Evolutionary conservation across 139 green algal species (phyloP), one percentile per base, ranked within the genome.

Genomic region (Pleodorina starrii): DNA sequence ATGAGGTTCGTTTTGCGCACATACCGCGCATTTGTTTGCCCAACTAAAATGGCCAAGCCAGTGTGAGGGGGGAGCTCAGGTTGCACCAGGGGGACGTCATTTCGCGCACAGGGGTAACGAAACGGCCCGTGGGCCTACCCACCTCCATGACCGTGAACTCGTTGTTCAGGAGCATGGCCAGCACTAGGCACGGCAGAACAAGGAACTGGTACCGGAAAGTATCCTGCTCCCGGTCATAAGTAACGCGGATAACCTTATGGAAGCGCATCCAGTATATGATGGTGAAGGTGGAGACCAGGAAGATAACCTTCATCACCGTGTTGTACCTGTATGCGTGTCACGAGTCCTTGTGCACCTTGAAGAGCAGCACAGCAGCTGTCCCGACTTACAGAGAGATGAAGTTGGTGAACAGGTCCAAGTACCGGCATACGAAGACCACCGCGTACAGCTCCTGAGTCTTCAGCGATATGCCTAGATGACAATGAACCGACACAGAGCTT

Each of bases 391-490:
- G 27, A 2, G 96, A 98, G 27, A 99, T 91, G 89, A 97, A 99
- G 77, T 93, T 96, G 83, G 93, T 97, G 88, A 99, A 98, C 12
- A 99, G 88, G 90, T 99, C 98, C 48, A 99, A 90, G 90, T 99
- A 99, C 66, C 98, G 95, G 11, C 94, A 98, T 19, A 98, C 68
- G 78, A 99, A 99, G 5, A 99, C 98, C 5, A 99, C 81, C 0
- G 93, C 91, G 89, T 99, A 99, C 32, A 99, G 94, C 93, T 99
- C 97, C 90, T 99, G 98, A 0, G 98, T 99, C 89, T 98, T 98
- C 17, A 99, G 90, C 7, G 98, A 99, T 16, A 99, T 96, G 36
- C 98, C 98, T 99, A 94, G 85, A n/a, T n/a, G n/a, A 71, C 40
- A 36, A 43, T 12, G 17, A 80, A 19, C 21, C 4, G 40, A 29